phyloP scores from a whole-genome alignment of 257 asterid genomes.

The Voacanga thouarsii region DNA sequence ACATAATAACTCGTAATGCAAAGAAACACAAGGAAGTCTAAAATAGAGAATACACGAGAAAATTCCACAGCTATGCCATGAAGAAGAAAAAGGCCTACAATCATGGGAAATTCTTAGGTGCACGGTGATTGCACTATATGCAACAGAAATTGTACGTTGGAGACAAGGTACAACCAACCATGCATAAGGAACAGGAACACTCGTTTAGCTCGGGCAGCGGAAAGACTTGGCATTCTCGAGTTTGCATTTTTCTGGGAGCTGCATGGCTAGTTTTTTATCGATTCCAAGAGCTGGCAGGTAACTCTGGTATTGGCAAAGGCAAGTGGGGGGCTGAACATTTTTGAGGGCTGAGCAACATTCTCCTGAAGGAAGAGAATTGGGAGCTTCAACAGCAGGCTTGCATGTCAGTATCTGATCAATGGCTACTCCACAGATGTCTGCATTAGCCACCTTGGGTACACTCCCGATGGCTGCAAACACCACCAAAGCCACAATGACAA shows the following conservation, averaged over 20 bases:
- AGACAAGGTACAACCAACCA: too few relatives aligned
- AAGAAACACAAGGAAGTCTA: too few relatives aligned
- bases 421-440: constrained; percentile 15
- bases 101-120: too few relatives aligned
- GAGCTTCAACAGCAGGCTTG: constrained; percentile 14
- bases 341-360: constrained; percentile 17
- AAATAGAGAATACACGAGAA: too few relatives aligned
- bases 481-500: constrained; percentile 13
- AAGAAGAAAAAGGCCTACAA: too few relatives aligned
- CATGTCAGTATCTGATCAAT: constrained; percentile 20
- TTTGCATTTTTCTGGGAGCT: constrained; percentile 20
- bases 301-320: constrained; percentile 20
- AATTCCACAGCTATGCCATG: too few relatives aligned
- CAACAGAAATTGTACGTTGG: too few relatives aligned
- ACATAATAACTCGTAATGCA: too few relatives aligned
- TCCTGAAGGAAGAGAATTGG: background rate
- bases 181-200: background rate
- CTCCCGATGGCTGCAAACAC: constrained; percentile 7
- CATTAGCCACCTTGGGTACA: background rate
- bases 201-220: background rate
- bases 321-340: background rate
- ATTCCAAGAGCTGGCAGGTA: constrained; percentile 9
- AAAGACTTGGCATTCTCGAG: constrained; percentile 4
- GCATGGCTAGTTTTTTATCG: constrained; percentile 17
- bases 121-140: too few relatives aligned